Percentiles rank a stretch among this genome's conserved stretches.
phyloP scores from a whole-genome alignment of 495 filamentous ascomycete species.

The Penicillium goetzii region DNA sequence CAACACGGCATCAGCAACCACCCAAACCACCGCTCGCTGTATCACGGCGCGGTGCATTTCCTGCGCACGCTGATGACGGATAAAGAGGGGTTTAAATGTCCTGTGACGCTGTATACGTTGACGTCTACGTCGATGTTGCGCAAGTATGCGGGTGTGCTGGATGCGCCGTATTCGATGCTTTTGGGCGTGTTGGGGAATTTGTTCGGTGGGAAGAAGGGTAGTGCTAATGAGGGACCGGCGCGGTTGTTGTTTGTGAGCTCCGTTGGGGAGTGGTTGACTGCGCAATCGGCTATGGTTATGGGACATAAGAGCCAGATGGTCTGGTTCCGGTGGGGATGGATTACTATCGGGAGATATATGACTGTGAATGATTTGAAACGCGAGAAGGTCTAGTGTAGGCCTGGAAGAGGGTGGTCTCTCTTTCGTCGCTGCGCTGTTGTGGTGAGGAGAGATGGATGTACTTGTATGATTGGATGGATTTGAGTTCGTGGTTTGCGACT shows the following conservation, averaged over 20 bases:
- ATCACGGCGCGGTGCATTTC: slow-evolving; percentile 78
- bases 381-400: slow-evolving; percentile 50
- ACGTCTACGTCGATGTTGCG: slow-evolving; percentile 67
- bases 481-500: background rate
- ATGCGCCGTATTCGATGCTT: slow-evolving; percentile 67
- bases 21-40: slow-evolving; percentile 88
- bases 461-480: background rate
- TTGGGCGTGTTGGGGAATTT: slow-evolving; percentile 45
- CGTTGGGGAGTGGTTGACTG: slow-evolving; percentile 61
- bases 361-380: slow-evolving; percentile 84
- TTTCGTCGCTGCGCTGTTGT: background rate
- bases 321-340: slow-evolving; percentile 98
- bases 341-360: slow-evolving; percentile 90
- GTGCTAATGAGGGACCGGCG: slow-evolving; percentile 42
- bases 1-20: slow-evolving; percentile 75
- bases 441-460: too few species aligned
- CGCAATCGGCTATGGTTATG: slow-evolving; percentile 81
- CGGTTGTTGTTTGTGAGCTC: slow-evolving; percentile 72
- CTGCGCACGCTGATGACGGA: slow-evolving; percentile 62
- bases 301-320: slow-evolving; percentile 96
- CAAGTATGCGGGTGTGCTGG: slow-evolving; percentile 80
- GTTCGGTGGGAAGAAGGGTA: slow-evolving; percentile 35
- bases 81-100: slow-evolving; percentile 67
- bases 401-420: background rate
- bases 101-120: slow-evolving; percentile 83